Conservation (phyloP, 352 stramenopile species). For the Achlya hypogyna region DNA sequence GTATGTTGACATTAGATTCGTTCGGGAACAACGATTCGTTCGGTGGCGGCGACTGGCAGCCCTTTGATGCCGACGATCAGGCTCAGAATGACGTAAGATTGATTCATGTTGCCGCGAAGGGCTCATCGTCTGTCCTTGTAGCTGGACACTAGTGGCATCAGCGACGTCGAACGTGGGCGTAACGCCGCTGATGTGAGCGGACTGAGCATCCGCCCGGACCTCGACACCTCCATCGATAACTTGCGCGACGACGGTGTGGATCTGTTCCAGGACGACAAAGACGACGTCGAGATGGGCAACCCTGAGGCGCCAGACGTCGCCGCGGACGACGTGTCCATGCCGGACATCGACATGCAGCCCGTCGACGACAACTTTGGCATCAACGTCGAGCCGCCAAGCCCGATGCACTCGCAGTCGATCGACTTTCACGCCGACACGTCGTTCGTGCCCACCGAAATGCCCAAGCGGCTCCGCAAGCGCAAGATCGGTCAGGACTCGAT, state of each 20-base stretch:
- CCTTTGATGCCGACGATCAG: slow-evolving; percentile 65
- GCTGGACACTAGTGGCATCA: slow-evolving; percentile 57
- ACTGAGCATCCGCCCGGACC: neutral
- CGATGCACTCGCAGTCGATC: slow-evolving; percentile 37
- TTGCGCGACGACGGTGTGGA: slow-evolving; percentile 13
- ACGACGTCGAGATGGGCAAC: slow-evolving; percentile 20
- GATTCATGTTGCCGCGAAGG: neutral
- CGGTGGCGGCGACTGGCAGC: slow-evolving; percentile 65
- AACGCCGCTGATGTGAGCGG: slow-evolving; percentile 40
- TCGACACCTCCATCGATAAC: neutral
- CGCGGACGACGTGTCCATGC: neutral
- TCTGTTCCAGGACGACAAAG: slow-evolving; percentile 16
- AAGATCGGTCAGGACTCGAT: slow-evolving; percentile 71
- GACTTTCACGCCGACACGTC: slow-evolving; percentile 28
- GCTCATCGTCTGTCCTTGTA: slow-evolving; percentile 1
- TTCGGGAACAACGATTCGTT: slow-evolving; percentile 71
- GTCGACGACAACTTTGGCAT: slow-evolving; percentile 17
- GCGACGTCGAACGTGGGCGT: slow-evolving; percentile 75
- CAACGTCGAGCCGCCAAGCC: slow-evolving; percentile 22
- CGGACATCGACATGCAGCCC: slow-evolving; percentile 17
- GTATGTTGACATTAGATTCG: slow-evolving; percentile 33
- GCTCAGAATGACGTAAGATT: slow-evolving; percentile 34
- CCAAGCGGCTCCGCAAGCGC: slow-evolving; percentile 34
- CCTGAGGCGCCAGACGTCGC: slow-evolving; percentile 6
- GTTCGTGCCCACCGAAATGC: slow-evolving; percentile 40